Conservation (phyloP, 495 filamentous ascomycete species). For the Mycothermus thermophilus region DNA sequence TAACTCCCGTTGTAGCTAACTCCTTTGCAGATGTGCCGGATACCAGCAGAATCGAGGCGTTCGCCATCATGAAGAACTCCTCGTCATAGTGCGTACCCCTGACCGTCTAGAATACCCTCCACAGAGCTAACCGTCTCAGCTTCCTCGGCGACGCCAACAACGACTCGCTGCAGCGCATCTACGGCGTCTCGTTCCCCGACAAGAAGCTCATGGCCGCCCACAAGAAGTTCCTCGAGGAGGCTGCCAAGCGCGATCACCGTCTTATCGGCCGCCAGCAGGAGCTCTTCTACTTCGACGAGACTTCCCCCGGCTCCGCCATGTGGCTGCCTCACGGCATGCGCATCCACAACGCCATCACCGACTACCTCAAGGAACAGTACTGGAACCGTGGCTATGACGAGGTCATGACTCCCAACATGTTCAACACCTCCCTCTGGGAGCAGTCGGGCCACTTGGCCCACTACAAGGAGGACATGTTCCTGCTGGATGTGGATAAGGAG, state of each 20-base stretch:
- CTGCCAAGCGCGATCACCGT: slow-evolving; percentile 86
- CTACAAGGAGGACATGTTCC: slow-evolving; percentile 96
- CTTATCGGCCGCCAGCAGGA: slow-evolving; percentile 89
- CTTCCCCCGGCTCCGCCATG: slow-evolving; percentile 85
- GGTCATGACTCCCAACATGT: slow-evolving; percentile 94
- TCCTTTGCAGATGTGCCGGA: slow-evolving; percentile 53
- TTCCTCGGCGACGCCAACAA: slow-evolving; percentile 88
- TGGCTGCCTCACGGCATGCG: slow-evolving; percentile 83
- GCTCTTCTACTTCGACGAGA: slow-evolving; percentile 89
- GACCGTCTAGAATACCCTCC: too few species aligned
- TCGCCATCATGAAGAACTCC: slow-evolving; percentile 86
- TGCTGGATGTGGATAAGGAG: slow-evolving; percentile 79
- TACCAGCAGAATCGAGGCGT: slow-evolving; percentile 82
- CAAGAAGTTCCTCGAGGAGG: slow-evolving; percentile 87
- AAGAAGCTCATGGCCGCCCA: slow-evolving; percentile 87
- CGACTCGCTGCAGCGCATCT: slow-evolving; percentile 88
- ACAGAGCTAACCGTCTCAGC: slow-evolving; percentile 5
- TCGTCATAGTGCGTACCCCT: slow-evolving; percentile 50
- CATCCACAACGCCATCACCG: slow-evolving; percentile 79
- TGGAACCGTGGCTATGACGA: slow-evolving; percentile 90
- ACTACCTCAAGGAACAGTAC: slow-evolving; percentile 72
- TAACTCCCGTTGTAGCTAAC: neutral
- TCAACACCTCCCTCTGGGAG: slow-evolving; percentile 81
- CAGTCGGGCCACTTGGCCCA: slow-evolving; percentile 88
- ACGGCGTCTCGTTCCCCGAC: slow-evolving; percentile 92